Conservation (phyloP, 2,329 filamentous ascomycete genomes). For the Teratosphaeria viscida region DNA sequence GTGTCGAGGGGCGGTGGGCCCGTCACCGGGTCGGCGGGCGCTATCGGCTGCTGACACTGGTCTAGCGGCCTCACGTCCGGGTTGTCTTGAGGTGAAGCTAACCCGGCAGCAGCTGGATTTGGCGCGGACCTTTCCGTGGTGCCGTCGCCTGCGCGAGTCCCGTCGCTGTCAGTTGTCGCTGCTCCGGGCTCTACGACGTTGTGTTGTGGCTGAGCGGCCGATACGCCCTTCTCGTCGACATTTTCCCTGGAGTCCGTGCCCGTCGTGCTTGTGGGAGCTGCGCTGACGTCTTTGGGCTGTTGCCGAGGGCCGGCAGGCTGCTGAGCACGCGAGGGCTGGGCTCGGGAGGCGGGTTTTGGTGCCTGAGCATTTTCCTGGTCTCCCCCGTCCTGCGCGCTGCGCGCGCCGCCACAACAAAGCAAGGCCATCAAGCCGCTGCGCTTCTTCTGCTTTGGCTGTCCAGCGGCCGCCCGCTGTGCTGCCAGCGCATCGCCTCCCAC, state of each 20-base stretch:
- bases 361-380: slow-evolving; percentile 43
- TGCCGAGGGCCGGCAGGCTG: slow-evolving; percentile 42
- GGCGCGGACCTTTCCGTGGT: slow-evolving; percentile 11
- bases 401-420: slow-evolving; percentile 57
- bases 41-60: slow-evolving; percentile 3
- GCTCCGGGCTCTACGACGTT: background rate
- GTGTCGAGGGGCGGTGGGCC: slow-evolving; percentile 8
- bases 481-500: slow-evolving; percentile 23
- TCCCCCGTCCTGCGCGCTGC: slow-evolving; percentile 47
- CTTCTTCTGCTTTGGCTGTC: slow-evolving; percentile 30
- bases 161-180: slow-evolving; percentile 8
- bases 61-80: slow-evolving; percentile 4
- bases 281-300: slow-evolving; percentile 28
- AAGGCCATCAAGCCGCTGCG: slow-evolving; percentile 38
- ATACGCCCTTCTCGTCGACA: slow-evolving; percentile 33
- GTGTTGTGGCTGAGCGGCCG: slow-evolving; percentile 4
- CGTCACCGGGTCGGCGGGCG: slow-evolving; percentile 2
- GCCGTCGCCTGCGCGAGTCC: slow-evolving; percentile 7
- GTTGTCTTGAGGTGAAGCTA: slow-evolving; percentile 5
- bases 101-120: slow-evolving; percentile 3
- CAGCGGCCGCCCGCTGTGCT: slow-evolving; percentile 20
- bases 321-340: slow-evolving; percentile 25
- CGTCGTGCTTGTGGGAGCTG: slow-evolving; percentile 31
- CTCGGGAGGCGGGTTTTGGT: slow-evolving; percentile 30
- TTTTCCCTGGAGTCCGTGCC: slow-evolving; percentile 34